phyloP scores from a whole-genome alignment of 2,329 filamentous ascomycete genomes.

The Fonsecaea nubica region DNA sequence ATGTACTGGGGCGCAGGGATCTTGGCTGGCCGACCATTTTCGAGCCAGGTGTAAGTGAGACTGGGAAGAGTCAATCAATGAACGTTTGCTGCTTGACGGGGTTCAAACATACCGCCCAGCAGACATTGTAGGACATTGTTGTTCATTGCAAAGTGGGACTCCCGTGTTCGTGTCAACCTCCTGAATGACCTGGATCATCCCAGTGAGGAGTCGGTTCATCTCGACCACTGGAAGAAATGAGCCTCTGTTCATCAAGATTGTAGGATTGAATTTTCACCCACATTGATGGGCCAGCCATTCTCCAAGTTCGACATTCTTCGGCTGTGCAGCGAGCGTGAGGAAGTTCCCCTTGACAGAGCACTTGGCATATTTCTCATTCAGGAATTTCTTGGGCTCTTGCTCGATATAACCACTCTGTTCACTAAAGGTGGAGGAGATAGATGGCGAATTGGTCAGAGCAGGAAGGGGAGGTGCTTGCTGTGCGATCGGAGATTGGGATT shows the following conservation, averaged over 20 bases:
- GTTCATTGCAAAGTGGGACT: slow-evolving; percentile 79
- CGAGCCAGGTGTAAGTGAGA: slow-evolving; percentile 95
- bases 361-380: slow-evolving; percentile 66
- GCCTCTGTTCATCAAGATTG: slow-evolving; percentile 18
- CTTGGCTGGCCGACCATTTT: slow-evolving; percentile 85
- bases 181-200: slow-evolving; percentile 86
- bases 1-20: slow-evolving; percentile 94
- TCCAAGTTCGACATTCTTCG: slow-evolving; percentile 89
- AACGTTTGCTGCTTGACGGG: background rate
- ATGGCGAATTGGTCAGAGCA: slow-evolving; percentile 49
- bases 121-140: slow-evolving; percentile 88
- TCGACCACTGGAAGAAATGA: slow-evolving; percentile 73
- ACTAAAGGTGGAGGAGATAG: slow-evolving; percentile 47
- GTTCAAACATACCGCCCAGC: slow-evolving; percentile 79
- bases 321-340: slow-evolving; percentile 90
- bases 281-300: slow-evolving; percentile 97
- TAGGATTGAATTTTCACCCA: slow-evolving; percentile 50
- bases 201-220: slow-evolving; percentile 86
- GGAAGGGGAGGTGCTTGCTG: slow-evolving; percentile 44
- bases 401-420: slow-evolving; percentile 49
- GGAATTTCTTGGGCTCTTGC: slow-evolving; percentile 57
- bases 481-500: slow-evolving; percentile 42
- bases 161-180: slow-evolving; percentile 80
- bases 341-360: slow-evolving; percentile 98
- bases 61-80: slow-evolving; percentile 55